A percentile compares a stretch with the other conserved stretches of the same genome.
Conservation (phyloP, 164 flowering plant genomes). For the Cinnamomum micranthum region DNA sequence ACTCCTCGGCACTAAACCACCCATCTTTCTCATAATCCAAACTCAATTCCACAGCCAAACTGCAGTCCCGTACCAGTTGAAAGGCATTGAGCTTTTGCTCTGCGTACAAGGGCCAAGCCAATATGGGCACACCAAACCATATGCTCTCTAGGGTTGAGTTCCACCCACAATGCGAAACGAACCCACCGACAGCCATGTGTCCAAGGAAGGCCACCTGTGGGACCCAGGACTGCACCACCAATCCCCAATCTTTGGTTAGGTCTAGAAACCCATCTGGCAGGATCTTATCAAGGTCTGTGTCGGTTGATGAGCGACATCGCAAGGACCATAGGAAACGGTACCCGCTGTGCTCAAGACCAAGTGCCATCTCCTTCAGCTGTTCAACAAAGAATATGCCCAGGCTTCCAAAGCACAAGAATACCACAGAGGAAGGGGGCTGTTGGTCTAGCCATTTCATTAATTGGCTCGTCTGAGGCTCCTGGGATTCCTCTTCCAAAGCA, state of each 20-base stretch:
- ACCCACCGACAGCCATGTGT: slow-evolving; percentile 11
- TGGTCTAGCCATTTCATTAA: slow-evolving; percentile 6
- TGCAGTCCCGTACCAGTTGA: slow-evolving; percentile 31
- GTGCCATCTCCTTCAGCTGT: slow-evolving; percentile 21
- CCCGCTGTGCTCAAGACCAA: slow-evolving; percentile 7
- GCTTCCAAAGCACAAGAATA: slow-evolving; percentile 17
- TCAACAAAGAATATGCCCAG: background rate
- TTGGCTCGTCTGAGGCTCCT: background rate
- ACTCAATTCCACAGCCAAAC: slow-evolving; percentile 29
- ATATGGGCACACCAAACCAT: slow-evolving; percentile 26
- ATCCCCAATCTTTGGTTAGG: slow-evolving; percentile 8
- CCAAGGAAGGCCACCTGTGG: slow-evolving; percentile 11
- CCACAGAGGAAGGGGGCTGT: slow-evolving; percentile 5
- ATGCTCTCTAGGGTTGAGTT: slow-evolving; percentile 15
- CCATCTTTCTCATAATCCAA: slow-evolving; percentile 12
- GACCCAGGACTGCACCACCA: slow-evolving; percentile 15
- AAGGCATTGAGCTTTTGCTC: slow-evolving; percentile 51
- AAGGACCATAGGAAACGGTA: slow-evolving; percentile 5
- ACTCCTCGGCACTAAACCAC: slow-evolving; percentile 26
- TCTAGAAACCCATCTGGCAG: slow-evolving; percentile 16
- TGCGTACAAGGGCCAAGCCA: slow-evolving; percentile 46
- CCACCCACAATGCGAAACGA: slow-evolving; percentile 19
- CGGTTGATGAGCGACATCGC: background rate
- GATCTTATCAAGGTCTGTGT: slow-evolving; percentile 8
- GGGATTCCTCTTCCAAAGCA: background rate